A percentile compares a stretch with the other conserved stretches of the same genome.
These are phyloP conservation scores for Periconia sp. DNA, from an alignment of 2,329 filamentous ascomycete species.

Conservation along the genomic window DNA sequence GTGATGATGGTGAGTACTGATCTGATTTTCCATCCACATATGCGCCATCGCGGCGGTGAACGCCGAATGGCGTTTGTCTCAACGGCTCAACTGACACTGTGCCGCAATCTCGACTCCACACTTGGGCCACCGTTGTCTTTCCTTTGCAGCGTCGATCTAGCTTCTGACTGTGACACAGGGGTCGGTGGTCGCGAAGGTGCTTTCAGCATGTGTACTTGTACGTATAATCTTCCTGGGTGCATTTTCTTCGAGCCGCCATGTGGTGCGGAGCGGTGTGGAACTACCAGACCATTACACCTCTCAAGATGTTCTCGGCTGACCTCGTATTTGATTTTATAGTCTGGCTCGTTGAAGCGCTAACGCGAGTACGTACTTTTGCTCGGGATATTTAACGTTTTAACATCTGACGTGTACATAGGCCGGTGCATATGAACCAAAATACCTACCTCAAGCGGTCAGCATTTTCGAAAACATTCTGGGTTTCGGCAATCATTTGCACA, in stretches of 20 bases:
- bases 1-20: slow-evolving; percentile 63
- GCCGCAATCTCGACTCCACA: background rate
- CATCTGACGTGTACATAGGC: slow-evolving; percentile 20
- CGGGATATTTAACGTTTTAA: background rate
- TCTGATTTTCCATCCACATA: background rate
- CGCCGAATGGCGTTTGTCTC: slow-evolving; percentile 7
- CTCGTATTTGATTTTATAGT: slow-evolving; percentile 34
- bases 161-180: slow-evolving; percentile 48
- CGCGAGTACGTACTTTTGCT: slow-evolving; percentile 56
- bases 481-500: slow-evolving; percentile 75
- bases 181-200: slow-evolving; percentile 75
- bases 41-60: slow-evolving; percentile 2
- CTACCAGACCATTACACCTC: background rate
- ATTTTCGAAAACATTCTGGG: slow-evolving; percentile 77
- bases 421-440: slow-evolving; percentile 62
- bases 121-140: background rate
- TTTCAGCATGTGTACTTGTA: slow-evolving; percentile 72
- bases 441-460: slow-evolving; percentile 61
- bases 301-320: background rate
- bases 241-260: background rate
- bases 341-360: slow-evolving; percentile 79
- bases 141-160: background rate
- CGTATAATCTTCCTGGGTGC: background rate
- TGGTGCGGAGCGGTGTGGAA: background rate
- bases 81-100: slow-evolving; percentile 4